Evolutionary conservation across 257 asterid genomes (phyloP).

Genomic region (Prunella vulgaris): DNA sequence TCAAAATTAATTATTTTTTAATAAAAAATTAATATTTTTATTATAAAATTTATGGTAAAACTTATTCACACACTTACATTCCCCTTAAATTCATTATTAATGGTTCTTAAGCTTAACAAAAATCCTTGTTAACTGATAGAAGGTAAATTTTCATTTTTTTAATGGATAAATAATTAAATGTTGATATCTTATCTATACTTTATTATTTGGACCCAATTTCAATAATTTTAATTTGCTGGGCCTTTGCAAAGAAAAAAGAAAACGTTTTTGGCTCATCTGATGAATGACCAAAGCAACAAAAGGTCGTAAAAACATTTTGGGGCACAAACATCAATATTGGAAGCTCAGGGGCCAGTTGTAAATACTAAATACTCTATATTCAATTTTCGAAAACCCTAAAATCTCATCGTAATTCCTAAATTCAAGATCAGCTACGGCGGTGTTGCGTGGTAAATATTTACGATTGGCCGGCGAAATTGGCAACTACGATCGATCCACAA

Average conservation of each 20-base stretch:
- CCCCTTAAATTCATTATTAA: too few species aligned
- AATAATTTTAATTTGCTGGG: not conserved
- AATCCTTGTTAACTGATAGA: too few species aligned
- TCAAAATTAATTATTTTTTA: too few species aligned
- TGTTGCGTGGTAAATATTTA: not conserved
- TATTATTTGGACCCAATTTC: not conserved
- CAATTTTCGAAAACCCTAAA: slow-evolving; percentile 25
- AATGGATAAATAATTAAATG: too few species aligned
- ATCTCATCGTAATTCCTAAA: not conserved
- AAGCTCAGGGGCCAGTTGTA: too few species aligned
- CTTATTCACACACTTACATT: too few species aligned
- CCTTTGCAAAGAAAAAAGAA: too few species aligned
- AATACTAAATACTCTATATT: not conserved
- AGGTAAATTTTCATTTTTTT: too few species aligned
- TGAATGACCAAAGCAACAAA: not conserved
- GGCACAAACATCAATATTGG: not conserved
- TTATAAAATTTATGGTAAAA: too few species aligned
- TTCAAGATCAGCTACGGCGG: not conserved
- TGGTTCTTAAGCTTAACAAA: too few species aligned
- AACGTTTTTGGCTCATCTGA: not conserved
- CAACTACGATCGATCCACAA: slow-evolving; percentile 9
- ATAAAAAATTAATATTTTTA: too few species aligned
- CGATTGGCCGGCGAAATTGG: not conserved
- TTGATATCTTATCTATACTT: not conserved
- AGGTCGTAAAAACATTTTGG: not conserved